phyloP scores from a whole-genome alignment of 2,329 filamentous ascomycete species.

The Orbilia quercus region DNA sequence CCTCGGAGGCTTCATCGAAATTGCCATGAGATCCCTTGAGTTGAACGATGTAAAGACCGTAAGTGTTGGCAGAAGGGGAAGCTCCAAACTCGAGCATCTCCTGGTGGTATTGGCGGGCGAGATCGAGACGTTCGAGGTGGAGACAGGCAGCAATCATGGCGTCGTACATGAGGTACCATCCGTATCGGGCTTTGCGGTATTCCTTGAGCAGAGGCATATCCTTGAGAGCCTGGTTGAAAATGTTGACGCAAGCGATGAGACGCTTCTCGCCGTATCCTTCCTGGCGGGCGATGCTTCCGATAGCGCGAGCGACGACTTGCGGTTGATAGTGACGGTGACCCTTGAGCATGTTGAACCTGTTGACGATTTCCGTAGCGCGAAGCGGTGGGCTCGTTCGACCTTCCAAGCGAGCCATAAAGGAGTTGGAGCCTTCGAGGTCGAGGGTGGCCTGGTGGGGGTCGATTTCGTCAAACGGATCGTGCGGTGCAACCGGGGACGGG shows the following conservation, averaged over 20 bases:
- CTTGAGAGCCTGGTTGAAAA: slow-evolving; percentile 85
- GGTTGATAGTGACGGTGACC: slow-evolving; percentile 54
- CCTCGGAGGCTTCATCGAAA: slow-evolving; percentile 96
- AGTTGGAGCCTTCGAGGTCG: slow-evolving; percentile 50
- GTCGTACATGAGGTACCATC: slow-evolving; percentile 92
- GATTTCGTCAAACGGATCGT: slow-evolving; percentile 76
- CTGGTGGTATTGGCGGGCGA: slow-evolving; percentile 88
- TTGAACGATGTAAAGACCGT: slow-evolving; percentile 98
- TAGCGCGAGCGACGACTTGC: slow-evolving; percentile 54
- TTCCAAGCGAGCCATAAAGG: slow-evolving; percentile 54
- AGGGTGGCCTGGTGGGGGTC: slow-evolving; percentile 55
- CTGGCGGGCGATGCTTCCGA: slow-evolving; percentile 53
- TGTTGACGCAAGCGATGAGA: slow-evolving; percentile 61
- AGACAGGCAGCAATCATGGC: slow-evolving; percentile 95
- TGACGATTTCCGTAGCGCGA: slow-evolving; percentile 55
- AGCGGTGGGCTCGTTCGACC: slow-evolving; percentile 52
- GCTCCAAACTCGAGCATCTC: slow-evolving; percentile 90
- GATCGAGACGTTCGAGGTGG: slow-evolving; percentile 79
- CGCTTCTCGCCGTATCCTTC: slow-evolving; percentile 55
- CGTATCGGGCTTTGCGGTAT: slow-evolving; percentile 88
- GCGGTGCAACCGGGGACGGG: slow-evolving; percentile 66
- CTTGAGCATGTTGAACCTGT: slow-evolving; percentile 54
- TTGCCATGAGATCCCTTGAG: slow-evolving; percentile 97
- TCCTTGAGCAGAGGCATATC: slow-evolving; percentile 87
- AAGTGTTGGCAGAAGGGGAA: slow-evolving; percentile 95